Evolutionary conservation across 768 basidiomycete genomes (phyloP).

Genomic region (Pleurotus pulmonarius): DNA sequence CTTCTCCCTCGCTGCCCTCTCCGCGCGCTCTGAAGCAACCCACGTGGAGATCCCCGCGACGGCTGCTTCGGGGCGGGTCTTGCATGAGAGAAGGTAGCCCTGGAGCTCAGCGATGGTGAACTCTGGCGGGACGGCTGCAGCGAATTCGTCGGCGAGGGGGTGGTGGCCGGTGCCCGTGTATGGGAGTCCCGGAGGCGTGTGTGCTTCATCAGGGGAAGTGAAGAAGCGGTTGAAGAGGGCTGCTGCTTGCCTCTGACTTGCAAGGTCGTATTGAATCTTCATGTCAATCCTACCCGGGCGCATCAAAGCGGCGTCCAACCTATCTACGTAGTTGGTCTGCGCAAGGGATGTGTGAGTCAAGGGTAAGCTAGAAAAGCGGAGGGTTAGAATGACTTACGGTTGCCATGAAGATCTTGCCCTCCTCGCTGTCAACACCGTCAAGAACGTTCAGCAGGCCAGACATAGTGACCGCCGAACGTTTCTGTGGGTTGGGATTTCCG

Average conservation of each 20-base stretch:
- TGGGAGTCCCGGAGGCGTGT: background rate
- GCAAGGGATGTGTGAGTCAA: background rate
- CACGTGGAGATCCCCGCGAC: conserved; percentile 21
- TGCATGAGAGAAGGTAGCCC: conserved; percentile 33
- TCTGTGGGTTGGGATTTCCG: background rate
- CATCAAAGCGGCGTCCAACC: conserved; percentile 53
- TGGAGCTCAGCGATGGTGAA: conserved; percentile 43
- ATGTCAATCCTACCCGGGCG: conserved; percentile 57
- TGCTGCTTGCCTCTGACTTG: conserved; percentile 41
- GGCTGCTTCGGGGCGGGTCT: conserved; percentile 18
- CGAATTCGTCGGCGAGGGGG: conserved; percentile 25
- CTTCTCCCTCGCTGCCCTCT: conserved; percentile 18
- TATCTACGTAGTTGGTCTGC: conserved; percentile 53
- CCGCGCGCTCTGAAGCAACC: conserved; percentile 23
- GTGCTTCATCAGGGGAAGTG: conserved; percentile 3
- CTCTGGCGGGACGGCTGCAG: conserved; percentile 25
- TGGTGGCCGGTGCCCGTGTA: background rate
- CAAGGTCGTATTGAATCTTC: conserved; percentile 47
- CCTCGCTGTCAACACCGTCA: conserved; percentile 59
- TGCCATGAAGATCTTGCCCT: conserved; percentile 59
- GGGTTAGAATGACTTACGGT: conserved; percentile 32
- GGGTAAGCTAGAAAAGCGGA: background rate
- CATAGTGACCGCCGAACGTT: conserved; percentile 39
- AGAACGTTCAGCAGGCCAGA: conserved; percentile 56
- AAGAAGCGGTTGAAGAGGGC: conserved; percentile 52